Conservation (phyloP, 352 stramenopile species). For the Globisporangium acanthophoron region DNA sequence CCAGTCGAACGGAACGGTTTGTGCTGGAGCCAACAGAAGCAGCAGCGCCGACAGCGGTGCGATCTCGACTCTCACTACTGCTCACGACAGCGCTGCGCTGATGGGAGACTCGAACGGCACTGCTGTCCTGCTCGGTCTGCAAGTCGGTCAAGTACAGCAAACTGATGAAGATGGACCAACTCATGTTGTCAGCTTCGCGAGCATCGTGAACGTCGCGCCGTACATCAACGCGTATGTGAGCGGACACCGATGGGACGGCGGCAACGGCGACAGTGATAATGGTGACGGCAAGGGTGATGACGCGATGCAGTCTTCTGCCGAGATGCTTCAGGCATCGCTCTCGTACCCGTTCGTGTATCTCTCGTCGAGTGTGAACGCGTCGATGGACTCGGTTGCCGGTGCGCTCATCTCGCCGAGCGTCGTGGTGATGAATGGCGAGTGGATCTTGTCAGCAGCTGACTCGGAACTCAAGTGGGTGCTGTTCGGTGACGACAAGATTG, state of each 20-base stretch:
- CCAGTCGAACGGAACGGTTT: not conserved
- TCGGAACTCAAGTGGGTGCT: not conserved
- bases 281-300: not conserved
- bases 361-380: not conserved
- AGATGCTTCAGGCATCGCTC: not conserved
- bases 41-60: not conserved
- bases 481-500: constrained; percentile 4
- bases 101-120: not conserved
- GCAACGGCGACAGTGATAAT: not conserved
- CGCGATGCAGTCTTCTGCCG: not conserved
- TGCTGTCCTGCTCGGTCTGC: not conserved
- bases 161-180: too few relatives aligned
- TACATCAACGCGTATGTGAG: not conserved
- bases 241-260: not conserved
- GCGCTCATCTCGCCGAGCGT: not conserved
- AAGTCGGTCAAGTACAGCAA: not conserved
- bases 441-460: not conserved
- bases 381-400: constrained; percentile 13
- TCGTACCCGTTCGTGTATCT: constrained; percentile 3
- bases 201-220: not conserved
- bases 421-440: constrained; percentile 1
- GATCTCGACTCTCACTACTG: not conserved
- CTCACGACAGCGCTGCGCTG: not conserved
- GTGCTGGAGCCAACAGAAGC: not conserved
- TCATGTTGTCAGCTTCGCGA: not conserved